Evolutionary conservation across 306 rosid genomes (phyloP).

Genomic region (Cicer yamashitae): DNA sequence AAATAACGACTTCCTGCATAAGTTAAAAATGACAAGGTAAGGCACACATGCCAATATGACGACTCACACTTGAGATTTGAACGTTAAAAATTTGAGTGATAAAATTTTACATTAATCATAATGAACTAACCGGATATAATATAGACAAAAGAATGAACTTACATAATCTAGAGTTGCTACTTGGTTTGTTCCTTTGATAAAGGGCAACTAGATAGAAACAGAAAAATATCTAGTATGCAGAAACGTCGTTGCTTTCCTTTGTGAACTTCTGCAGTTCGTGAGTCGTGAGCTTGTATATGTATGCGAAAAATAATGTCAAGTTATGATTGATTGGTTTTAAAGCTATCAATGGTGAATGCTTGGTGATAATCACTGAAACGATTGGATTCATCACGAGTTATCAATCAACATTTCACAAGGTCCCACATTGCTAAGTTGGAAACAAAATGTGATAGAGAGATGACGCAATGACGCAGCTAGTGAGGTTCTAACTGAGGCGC

Average conservation of each 20-base stretch:
- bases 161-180: neutral
- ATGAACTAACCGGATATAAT: neutral
- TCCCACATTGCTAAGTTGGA: slow-evolving; percentile 8
- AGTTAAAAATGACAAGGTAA: neutral
- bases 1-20: neutral
- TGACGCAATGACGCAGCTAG: slow-evolving; percentile 53
- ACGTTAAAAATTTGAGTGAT: neutral
- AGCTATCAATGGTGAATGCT: neutral
- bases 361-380: neutral
- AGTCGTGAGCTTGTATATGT: too few species aligned
- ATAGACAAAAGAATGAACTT: neutral
- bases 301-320: neutral
- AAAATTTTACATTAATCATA: neutral
- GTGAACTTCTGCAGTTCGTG: too few species aligned
- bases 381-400: neutral
- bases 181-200: neutral
- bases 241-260: too few species aligned
- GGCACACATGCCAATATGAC: neutral
- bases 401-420: neutral
- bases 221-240: too few species aligned
- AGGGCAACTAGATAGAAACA: neutral
- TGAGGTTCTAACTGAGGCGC: slow-evolving; percentile 42
- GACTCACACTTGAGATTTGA: neutral
- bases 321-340: neutral
- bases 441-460: neutral